A percentile compares a stretch with the other conserved stretches of the same genome.
phyloP scores from a whole-genome alignment of 805 yeast genomes.

The Hanseniaspora clermontiae region DNA sequence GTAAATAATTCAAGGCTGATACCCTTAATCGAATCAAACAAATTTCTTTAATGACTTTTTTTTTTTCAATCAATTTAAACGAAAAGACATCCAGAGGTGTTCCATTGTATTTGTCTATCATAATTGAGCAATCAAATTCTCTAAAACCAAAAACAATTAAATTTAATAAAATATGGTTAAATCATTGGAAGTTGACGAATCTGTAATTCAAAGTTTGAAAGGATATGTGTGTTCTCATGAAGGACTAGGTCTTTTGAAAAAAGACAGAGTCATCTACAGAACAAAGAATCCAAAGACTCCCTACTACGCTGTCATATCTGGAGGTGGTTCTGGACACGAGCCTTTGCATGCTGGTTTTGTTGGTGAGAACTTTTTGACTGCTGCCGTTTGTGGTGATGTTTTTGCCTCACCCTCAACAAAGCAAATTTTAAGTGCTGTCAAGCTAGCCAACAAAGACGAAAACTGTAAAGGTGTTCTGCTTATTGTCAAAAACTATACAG shows the following conservation, averaged over 20 bases:
- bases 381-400: conserved; percentile 81
- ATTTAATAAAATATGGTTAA: conserved; percentile 19
- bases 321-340: conserved; percentile 96
- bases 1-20: background rate
- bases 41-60: no score
- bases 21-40: no score
- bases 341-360: conserved; percentile 88
- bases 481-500: conserved; percentile 85
- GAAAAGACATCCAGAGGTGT: background rate
- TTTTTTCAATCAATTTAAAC: background rate
- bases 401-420: conserved; percentile 93
- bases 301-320: conserved; percentile 65
- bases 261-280: conserved; percentile 31
- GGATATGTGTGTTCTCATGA: conserved; percentile 32
- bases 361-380: conserved; percentile 70
- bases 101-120: no score
- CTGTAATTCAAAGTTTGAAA: conserved; percentile 29
- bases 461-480: conserved; percentile 48
- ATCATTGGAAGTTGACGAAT: conserved; percentile 31
- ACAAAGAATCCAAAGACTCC: conserved; percentile 23
- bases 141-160: background rate
- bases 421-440: conserved; percentile 61
- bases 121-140: no score
- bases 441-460: conserved; percentile 26
- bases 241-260: conserved; percentile 27